phyloP scores from a whole-genome alignment of 1,139 yeast genomes.

The Kurtzmaniella quercitrusa region DNA sequence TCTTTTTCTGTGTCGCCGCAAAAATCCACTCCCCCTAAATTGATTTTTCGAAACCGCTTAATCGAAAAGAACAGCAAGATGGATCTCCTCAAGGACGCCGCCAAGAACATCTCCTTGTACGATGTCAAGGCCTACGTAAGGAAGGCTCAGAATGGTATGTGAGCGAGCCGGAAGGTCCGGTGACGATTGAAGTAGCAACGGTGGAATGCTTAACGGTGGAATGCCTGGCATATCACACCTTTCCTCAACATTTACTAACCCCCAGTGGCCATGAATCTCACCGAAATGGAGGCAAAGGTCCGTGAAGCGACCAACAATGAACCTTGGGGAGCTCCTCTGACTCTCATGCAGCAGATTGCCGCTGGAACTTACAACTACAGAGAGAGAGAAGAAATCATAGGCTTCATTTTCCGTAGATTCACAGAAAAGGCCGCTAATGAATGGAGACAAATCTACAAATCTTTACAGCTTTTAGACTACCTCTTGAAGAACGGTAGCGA shows the following conservation, averaged over 20 bases:
- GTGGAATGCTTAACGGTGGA: background rate
- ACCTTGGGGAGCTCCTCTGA: slow-evolving; percentile 98
- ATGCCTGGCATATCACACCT: too few relatives aligned
- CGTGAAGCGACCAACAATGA: slow-evolving; percentile 98
- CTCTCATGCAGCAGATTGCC: slow-evolving; percentile 91
- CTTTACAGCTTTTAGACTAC: slow-evolving; percentile 86
- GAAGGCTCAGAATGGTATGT: slow-evolving; percentile 86
- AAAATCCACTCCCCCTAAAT: background rate
- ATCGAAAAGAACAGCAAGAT: slow-evolving; percentile 20
- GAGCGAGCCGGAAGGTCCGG: background rate
- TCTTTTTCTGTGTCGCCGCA: background rate
- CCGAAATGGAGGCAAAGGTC: slow-evolving; percentile 94
- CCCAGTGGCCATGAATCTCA: slow-evolving; percentile 77
- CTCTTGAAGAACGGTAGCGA: slow-evolving; percentile 90
- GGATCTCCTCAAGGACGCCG: slow-evolving; percentile 67
- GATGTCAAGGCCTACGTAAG: slow-evolving; percentile 98
- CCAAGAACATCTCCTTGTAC: slow-evolving; percentile 81
- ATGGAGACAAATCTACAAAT: slow-evolving; percentile 97
- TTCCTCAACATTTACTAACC: too few relatives aligned
- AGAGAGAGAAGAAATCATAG: slow-evolving; percentile 72
- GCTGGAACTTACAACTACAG: slow-evolving; percentile 88
- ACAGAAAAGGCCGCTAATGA: slow-evolving; percentile 94
- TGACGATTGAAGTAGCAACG: background rate
- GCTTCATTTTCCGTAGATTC: slow-evolving; percentile 73
- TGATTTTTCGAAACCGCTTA: background rate